Evolutionary conservation across 2,329 filamentous ascomycete genomes (phyloP).

Genomic region (Fonsecaea erecta): DNA sequence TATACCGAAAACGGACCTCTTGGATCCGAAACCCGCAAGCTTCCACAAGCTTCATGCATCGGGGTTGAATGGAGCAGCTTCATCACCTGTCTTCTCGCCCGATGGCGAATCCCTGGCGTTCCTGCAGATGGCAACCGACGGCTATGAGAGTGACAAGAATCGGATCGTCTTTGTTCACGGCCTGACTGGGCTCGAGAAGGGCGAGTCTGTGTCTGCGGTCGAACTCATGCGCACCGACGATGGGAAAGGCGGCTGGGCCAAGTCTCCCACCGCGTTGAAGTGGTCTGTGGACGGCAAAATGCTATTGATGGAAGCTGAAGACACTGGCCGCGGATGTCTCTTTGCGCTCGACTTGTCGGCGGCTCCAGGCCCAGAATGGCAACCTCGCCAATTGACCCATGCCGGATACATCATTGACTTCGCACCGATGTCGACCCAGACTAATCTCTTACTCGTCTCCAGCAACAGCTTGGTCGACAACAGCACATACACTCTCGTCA

Average conservation of each 20-base stretch:
- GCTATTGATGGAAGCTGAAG: slow-evolving; percentile 49
- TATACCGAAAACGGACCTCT: slow-evolving; percentile 50
- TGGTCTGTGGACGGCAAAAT: slow-evolving; percentile 50
- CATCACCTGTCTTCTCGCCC: slow-evolving; percentile 52
- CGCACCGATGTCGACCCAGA: slow-evolving; percentile 43
- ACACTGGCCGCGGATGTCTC: slow-evolving; percentile 49
- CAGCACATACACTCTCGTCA: slow-evolving; percentile 50
- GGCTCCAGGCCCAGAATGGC: slow-evolving; percentile 19
- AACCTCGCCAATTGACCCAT: slow-evolving; percentile 44
- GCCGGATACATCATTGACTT: slow-evolving; percentile 50
- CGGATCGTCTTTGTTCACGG: slow-evolving; percentile 50
- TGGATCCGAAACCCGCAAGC: slow-evolving; percentile 42
- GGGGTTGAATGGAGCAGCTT: slow-evolving; percentile 49
- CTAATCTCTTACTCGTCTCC: slow-evolving; percentile 48
- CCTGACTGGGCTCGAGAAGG: slow-evolving; percentile 44
- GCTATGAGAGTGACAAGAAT: slow-evolving; percentile 55
- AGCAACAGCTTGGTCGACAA: slow-evolving; percentile 52
- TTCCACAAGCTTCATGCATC: slow-evolving; percentile 43
- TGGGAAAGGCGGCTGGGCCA: slow-evolving; percentile 48
- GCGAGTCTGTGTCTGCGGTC: slow-evolving; percentile 22
- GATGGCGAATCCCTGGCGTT: slow-evolving; percentile 51
- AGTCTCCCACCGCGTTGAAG: slow-evolving; percentile 48
- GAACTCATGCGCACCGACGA: slow-evolving; percentile 44
- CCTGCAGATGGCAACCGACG: slow-evolving; percentile 51
- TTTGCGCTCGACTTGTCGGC: slow-evolving; percentile 42